Evolutionary conservation across 2,329 filamentous ascomycete species (phyloP).

Genomic region (Fusarium duplospermum): DNA sequence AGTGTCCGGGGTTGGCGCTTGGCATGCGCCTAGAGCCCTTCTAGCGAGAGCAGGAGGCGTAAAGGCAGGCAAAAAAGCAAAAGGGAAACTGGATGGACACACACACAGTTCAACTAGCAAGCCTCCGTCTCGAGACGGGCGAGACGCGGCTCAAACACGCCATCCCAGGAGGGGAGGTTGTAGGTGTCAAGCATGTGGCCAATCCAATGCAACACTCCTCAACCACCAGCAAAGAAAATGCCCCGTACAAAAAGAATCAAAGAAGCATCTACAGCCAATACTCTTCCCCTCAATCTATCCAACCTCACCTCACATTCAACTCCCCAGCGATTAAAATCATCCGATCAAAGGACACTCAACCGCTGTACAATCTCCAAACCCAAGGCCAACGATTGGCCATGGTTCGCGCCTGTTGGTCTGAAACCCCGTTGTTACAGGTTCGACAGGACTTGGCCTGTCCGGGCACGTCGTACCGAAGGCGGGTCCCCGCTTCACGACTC

Average conservation of each 20-base stretch:
- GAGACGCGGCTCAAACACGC: conserved; percentile 28
- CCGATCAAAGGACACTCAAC: conserved; percentile 2
- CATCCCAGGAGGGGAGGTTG: conserved; percentile 32
- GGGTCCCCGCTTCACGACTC: conserved; percentile 15
- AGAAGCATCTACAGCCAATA: neutral
- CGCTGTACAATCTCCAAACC: neutral
- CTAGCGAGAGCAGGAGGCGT: conserved; percentile 14
- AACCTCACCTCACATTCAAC: neutral
- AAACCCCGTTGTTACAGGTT: conserved; percentile 45
- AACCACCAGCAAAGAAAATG: neutral
- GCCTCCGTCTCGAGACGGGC: neutral
- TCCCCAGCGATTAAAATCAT: neutral
- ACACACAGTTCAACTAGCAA: neutral
- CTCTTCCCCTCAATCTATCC: neutral
- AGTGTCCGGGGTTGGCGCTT: conserved; percentile 39
- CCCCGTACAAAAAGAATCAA: neutral
- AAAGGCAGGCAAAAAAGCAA: neutral
- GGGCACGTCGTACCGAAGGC: conserved; percentile 32
- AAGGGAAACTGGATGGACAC: neutral
- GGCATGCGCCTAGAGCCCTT: conserved; percentile 29
- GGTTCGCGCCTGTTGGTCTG: conserved; percentile 23
- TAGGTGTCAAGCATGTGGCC: conserved; percentile 24
- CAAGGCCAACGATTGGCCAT: conserved; percentile 19
- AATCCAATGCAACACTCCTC: neutral
- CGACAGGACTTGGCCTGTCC: conserved; percentile 33